These are phyloP conservation scores for Mycena galericulata DNA, from an alignment of 768 basidiomycete genomes.

Conservation along the genomic window DNA sequence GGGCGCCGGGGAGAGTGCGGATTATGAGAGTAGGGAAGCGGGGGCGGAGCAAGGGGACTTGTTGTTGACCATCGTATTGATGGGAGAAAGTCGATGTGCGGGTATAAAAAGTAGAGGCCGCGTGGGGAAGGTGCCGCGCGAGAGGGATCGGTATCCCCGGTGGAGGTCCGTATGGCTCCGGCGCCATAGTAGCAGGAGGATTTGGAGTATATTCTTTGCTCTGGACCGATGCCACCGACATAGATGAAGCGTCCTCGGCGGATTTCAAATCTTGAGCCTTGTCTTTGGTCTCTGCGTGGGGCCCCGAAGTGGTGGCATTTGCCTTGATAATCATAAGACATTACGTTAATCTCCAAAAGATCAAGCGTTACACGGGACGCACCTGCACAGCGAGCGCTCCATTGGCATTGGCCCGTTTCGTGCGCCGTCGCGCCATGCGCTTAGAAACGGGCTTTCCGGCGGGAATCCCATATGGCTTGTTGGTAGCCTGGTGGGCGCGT, in stretches of 20 bases:
- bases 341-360: background rate
- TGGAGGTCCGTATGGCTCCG: too few species aligned
- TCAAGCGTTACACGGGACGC: background rate
- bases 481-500: background rate
- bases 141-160: too few species aligned
- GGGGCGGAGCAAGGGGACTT: too few species aligned
- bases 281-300: too few species aligned
- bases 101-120: background rate
- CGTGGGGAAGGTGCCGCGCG: too few species aligned
- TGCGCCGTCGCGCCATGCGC: background rate
- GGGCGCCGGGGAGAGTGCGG: slow-evolving; percentile 7
- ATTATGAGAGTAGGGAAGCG: background rate
- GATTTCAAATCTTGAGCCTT: too few species aligned
- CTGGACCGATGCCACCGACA: too few species aligned
- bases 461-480: background rate
- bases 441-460: background rate
- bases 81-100: background rate
- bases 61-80: background rate
- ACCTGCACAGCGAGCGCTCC: background rate
- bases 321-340: background rate
- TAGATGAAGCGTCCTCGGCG: too few species aligned
- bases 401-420: background rate
- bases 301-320: too few species aligned
- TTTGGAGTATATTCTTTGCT: too few species aligned
- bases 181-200: too few species aligned